Percentiles rank a stretch among this genome's conserved stretches.
These are phyloP conservation scores for Blastocystis sp. DNA, from an alignment of 352 stramenopile species.

Conservation along the genomic window DNA sequence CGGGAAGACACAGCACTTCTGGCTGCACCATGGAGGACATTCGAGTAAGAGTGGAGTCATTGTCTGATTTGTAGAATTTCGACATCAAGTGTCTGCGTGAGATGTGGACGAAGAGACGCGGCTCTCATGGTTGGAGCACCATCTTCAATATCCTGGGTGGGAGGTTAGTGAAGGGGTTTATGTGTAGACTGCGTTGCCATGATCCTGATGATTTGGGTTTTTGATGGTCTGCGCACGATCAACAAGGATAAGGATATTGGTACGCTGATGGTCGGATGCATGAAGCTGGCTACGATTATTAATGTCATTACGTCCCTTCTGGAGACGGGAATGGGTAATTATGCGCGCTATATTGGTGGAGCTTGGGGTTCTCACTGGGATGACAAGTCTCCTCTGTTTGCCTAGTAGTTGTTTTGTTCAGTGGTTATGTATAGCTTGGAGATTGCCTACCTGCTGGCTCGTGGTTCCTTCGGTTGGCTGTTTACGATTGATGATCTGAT, in stretches of 20 bases:
- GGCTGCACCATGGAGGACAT: background rate
- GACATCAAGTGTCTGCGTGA: background rate
- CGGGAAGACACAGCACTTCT: background rate
- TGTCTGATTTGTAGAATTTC: background rate
- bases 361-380: background rate
- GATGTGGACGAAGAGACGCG: background rate
- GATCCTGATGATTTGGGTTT: constrained; percentile 47
- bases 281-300: constrained; percentile 18
- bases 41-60: background rate
- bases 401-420: background rate
- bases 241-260: constrained; percentile 51
- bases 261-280: constrained; percentile 17
- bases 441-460: background rate
- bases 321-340: background rate
- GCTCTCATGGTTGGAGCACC: background rate
- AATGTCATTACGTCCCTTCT: constrained; percentile 4
- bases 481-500: constrained; percentile 35
- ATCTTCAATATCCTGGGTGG: constrained; percentile 16
- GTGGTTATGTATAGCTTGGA: background rate
- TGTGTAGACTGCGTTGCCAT: constrained; percentile 15
- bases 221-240: constrained; percentile 21
- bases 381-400: background rate
- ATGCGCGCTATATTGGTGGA: background rate
- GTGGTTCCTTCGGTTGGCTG: constrained; percentile 5
- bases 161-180: background rate